Evolutionary conservation across 495 filamentous ascomycete genomes (phyloP).

Genomic region (Penicillium coffeae): DNA sequence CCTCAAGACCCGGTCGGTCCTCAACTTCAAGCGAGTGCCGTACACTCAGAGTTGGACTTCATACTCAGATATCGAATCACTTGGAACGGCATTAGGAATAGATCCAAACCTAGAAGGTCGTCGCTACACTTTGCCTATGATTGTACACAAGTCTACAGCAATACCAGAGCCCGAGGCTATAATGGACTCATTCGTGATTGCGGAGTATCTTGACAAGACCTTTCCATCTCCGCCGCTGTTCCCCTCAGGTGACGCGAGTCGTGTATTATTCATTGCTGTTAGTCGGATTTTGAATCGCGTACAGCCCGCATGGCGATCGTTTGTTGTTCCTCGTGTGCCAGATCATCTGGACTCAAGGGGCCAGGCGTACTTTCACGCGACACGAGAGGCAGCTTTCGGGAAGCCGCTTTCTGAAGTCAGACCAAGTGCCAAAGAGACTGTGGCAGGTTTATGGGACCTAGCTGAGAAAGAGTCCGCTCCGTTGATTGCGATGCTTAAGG

Average conservation of each 20-base stretch:
- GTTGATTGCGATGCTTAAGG: slow-evolving; percentile 17
- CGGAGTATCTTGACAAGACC: slow-evolving; percentile 27
- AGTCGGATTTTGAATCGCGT: neutral
- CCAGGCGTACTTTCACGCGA: slow-evolving; percentile 22
- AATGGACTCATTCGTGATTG: slow-evolving; percentile 35
- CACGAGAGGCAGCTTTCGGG: slow-evolving; percentile 20
- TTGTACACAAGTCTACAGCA: slow-evolving; percentile 22
- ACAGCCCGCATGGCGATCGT: neutral
- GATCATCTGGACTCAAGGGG: slow-evolving; percentile 23
- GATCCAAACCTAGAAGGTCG: slow-evolving; percentile 12
- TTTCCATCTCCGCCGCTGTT: slow-evolving; percentile 29
- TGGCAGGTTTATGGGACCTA: slow-evolving; percentile 8
- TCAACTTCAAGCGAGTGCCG: slow-evolving; percentile 35
- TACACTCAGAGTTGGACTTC: slow-evolving; percentile 36
- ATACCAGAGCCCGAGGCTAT: slow-evolving; percentile 18
- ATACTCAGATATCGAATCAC: slow-evolving; percentile 32
- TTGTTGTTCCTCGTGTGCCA: slow-evolving; percentile 16
- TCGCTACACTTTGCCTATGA: slow-evolving; percentile 35
- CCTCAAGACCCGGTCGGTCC: slow-evolving; percentile 26
- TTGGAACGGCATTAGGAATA: slow-evolving; percentile 18
- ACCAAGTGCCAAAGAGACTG: slow-evolving; percentile 10
- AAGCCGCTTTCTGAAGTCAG: slow-evolving; percentile 25
- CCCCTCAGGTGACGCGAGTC: slow-evolving; percentile 26
- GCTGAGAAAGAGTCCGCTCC: slow-evolving; percentile 9
- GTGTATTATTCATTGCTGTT: slow-evolving; percentile 16